Base-by-base conservation (phyloP, 169 alveolate genomes). In the Plasmodium gaboni region DNA sequence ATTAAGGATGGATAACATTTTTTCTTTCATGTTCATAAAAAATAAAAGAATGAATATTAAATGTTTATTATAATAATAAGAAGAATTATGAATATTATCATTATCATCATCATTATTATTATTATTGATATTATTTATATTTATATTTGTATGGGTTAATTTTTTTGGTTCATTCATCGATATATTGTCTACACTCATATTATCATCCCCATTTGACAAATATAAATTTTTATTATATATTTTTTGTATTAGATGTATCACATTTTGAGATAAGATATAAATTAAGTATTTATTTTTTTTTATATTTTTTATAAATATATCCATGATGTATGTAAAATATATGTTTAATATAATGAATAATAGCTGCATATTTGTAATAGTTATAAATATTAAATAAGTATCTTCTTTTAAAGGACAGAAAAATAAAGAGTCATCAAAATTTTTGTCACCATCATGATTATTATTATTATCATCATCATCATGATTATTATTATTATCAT, bases 301-400 rank as follows among this genome's bases (percentile, higher is more conserved):
- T 2, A 15, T 2, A 48, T 53, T 46, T 26, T 78, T 59, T 2
- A 78, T 5, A 69, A 78, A 10, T 19, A 38, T n/a, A 10, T 78
- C 74, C 50, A 67, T 28, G 17, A 78, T 28, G 26, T 17, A 44
- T 19, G 89, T 78, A 78, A 78, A 78, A 44, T 65, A 78, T 12
- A 78, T 44, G 17, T 48, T 64, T 32, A 78, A 12, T 13, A 78
- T 15, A 9, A 78, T 78, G 46, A 64, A 78, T 7, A 78, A 46
- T 17, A 28, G 12, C 48, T 78, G 89, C 19, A 44, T 4, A 51
- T 78, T 78, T 0, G 64, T 12, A 2, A 78, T 78, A 4, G 4
- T 10, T 6, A 57, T 26, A 57, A 78, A 78, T 12, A 46, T 50
- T 24, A 78, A 59, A 24, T 78, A 78, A 1, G 89, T 26, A 8